Evolutionary conservation across 805 yeast genomes (phyloP).

Genomic region (Yarrowia sp.): DNA sequence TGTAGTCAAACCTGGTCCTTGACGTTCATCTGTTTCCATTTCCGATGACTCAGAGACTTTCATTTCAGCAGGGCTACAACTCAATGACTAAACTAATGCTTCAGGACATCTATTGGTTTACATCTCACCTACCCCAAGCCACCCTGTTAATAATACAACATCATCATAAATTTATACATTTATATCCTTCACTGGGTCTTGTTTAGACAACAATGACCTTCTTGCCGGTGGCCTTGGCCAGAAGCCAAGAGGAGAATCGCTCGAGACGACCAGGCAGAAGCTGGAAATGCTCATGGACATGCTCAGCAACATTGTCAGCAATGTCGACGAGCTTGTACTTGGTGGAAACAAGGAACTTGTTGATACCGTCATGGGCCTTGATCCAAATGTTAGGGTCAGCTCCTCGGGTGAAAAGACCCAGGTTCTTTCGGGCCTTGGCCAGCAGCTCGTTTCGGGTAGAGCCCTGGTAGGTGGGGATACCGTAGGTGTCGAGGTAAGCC

Average conservation of each 20-base stretch:
- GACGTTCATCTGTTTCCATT: no score
- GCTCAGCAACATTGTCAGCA: conserved; percentile 24
- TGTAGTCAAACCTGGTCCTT: no score
- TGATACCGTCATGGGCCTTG: conserved; percentile 28
- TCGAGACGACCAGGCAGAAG: conserved; percentile 36
- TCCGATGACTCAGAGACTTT: no score
- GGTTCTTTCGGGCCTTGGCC: conserved; percentile 42
- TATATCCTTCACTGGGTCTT: neutral
- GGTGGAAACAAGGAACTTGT: conserved; percentile 5
- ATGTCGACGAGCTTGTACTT: conserved; percentile 17
- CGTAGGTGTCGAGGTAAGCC: conserved; percentile 61
- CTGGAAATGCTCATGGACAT: conserved; percentile 32
- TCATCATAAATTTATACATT: conserved; percentile 27
- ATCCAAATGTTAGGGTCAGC: conserved; percentile 39
- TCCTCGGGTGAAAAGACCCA: conserved; percentile 38
- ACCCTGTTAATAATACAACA: neutral
- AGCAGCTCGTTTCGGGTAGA: conserved; percentile 42
- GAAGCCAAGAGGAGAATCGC: conserved; percentile 36
- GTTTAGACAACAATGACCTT: conserved; percentile 36
- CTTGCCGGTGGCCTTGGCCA: conserved; percentile 37
- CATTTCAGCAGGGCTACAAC: no score
- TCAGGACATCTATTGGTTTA: no score
- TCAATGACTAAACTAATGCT: no score
- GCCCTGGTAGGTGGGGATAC: conserved; percentile 45
- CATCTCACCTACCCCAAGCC: neutral